Percentiles rank a stretch among this genome's conserved stretches.
phyloP scores from a whole-genome alignment of 768 basidiomycete genomes.

The Crassisporium funariophilum region DNA sequence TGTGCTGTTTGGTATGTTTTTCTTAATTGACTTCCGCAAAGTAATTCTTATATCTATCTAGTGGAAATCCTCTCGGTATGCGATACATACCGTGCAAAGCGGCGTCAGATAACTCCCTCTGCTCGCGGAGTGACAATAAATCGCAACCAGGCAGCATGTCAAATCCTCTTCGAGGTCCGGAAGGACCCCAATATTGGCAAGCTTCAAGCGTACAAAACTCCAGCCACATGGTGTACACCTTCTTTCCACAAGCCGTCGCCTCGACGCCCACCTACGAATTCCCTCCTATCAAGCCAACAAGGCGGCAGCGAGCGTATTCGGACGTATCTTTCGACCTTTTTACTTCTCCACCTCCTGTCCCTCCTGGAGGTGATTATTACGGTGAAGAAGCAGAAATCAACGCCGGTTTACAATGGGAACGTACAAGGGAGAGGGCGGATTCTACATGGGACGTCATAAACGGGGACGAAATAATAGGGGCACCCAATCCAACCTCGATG shows the following conservation, averaged over 20 bases:
- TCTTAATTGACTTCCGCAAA: background rate
- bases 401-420: no score
- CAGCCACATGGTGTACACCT: constrained; percentile 40
- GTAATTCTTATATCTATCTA: constrained; percentile 20
- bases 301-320: constrained; percentile 18
- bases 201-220: constrained; percentile 15
- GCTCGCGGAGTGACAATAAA: constrained; percentile 19
- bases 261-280: constrained; percentile 34
- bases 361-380: no score
- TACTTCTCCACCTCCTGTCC: constrained; percentile 4
- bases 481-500: no score
- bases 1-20: constrained; percentile 41
- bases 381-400: no score
- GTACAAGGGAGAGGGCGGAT: no score
- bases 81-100: constrained; percentile 62
- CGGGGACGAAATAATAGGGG: no score
- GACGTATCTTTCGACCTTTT: constrained; percentile 5
- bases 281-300: constrained; percentile 22
- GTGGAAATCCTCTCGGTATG: constrained; percentile 67
- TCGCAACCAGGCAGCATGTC: constrained; percentile 1
- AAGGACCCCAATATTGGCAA: constrained; percentile 47
- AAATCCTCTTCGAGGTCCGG: constrained; percentile 31
- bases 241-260: constrained; percentile 49
- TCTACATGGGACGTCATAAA: no score
- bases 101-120: constrained; percentile 48